phyloP scores from a whole-genome alignment of 306 rosid species.

The Vachellia pachyceras region DNA sequence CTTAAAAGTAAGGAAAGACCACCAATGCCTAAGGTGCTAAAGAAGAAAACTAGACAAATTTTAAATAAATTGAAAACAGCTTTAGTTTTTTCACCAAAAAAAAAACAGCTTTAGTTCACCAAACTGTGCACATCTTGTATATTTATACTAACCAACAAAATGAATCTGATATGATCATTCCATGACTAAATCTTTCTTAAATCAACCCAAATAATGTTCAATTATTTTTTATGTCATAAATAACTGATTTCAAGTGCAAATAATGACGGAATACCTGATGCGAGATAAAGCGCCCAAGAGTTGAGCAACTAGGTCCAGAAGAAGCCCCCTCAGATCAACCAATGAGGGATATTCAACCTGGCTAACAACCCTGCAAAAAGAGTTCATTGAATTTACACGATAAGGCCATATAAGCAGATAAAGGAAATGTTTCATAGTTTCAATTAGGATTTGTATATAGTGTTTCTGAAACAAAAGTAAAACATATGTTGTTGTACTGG shows the following conservation, averaged over 20 bases:
- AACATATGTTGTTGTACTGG: background rate
- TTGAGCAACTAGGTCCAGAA: slow-evolving; percentile 98
- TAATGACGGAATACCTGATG: slow-evolving; percentile 71
- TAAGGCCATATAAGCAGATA: background rate
- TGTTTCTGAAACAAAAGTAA: slow-evolving; percentile 26
- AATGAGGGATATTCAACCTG: slow-evolving; percentile 98
- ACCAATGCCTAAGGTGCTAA: background rate
- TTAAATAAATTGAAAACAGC: slow-evolving; percentile 7
- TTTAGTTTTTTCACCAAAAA: no score
- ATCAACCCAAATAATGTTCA: slow-evolving; percentile 11
- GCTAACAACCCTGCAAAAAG: slow-evolving; percentile 93
- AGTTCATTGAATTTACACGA: slow-evolving; percentile 45
- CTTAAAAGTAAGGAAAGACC: slow-evolving; percentile 22
- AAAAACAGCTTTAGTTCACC: slow-evolving; percentile 18
- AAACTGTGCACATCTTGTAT: slow-evolving; percentile 21
- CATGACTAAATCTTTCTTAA: slow-evolving; percentile 29
- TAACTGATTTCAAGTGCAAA: slow-evolving; percentile 22
- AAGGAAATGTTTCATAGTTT: background rate
- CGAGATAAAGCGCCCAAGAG: slow-evolving; percentile 97
- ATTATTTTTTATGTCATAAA: slow-evolving; percentile 11
- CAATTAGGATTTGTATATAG: slow-evolving; percentile 20
- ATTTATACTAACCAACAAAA: slow-evolving; percentile 2
- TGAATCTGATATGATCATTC: slow-evolving; percentile 22
- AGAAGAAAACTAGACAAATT: slow-evolving; percentile 24
- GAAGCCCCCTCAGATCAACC: slow-evolving; percentile 98